Evolutionary conservation across 768 basidiomycete species (phyloP), one percentile per base, ranked within the genome.

Genomic region (Leccinum pellstonianum): DNA sequence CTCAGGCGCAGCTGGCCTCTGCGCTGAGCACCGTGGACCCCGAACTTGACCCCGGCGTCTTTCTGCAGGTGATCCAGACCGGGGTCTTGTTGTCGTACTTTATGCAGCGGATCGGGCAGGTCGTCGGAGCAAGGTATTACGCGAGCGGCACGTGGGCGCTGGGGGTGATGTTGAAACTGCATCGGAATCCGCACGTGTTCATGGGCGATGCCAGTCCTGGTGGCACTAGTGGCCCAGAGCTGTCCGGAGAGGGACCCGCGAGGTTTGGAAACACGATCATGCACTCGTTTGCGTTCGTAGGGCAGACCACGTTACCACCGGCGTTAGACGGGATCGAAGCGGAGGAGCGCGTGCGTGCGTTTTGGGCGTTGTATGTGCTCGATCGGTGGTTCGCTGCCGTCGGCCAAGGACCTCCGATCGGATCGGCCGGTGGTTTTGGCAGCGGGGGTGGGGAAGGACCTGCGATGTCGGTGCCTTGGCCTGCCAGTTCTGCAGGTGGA

Each of bases 41-140:
- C 31, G 69, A 66, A 48, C 66, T 64, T 3, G 76, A 67, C 65
- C 79, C 66, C 61, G 75, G 60, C 68, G 75, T 58, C 65, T 74
- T 84, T 33, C 65, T 86, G 17, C 80, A 85, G 54, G 80, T 84
- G 15, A 66, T 87, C 9, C 86, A 88, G 60, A 79, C 84, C 0
- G 81, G 88, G 60, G 74, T 90, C 4, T 77, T 27, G n/a, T 76
- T 91, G 27, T 76, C 84, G 1, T 81, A 83, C 64, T 89, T 86
- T 68, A 83, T 90, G 66, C 82, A 86, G 66, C 81, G 83, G 52
- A 80, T 75, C 19, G 86, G 85, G 56, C 77, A 82, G 33, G 71
- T 82, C 37, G 75, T 88, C 2, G 85, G 86, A 61, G 89, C 86
- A 7, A 84, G 83, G 66, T 80, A 80, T 58, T 83, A 81, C 60